Base-by-base conservation (phyloP, 2,329 filamentous ascomycete species). In the Trichoderma harzianum region DNA sequence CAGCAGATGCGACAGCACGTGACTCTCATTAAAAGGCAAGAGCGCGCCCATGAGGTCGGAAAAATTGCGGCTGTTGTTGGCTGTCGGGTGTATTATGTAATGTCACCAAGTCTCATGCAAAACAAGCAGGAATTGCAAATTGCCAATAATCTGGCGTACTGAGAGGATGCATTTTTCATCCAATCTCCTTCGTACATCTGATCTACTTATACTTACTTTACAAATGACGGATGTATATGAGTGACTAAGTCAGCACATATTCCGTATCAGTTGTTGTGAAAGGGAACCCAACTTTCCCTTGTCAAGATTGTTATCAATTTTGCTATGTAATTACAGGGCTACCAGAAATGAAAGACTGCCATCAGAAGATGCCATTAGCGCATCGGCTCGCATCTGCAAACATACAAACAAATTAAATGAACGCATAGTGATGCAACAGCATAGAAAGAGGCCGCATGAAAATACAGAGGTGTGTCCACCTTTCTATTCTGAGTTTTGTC, bases 1-100 rank as follows among this genome's bases (percentile, higher is more conserved):
- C 77, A 81, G 74, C 79, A 30, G 55, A 73, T 75, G 73, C 75
- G 74, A 65, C 26, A 16, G 39, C 74, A 75, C 74, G 75, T 76
- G 75, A 74, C 14, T 28, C 39, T 53, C 43, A 63, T 70, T 55
- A 67, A 67, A 67, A 43, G 21, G 47, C 57, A 34, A 21, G 30
- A 60, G 32, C 65, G 65, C 32, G 53, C 24, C 32, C 32, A 12
- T 26, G 34, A 28, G 26, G 8, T 18, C 32, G 51, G 65, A 21
- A 32, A 68, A 68, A 12, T 0, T 47, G 53, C 65, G 65, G 53
- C 36, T 24, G 21, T 30, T 36, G 5, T 34, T 12, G 47, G 47
- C n/a, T 21, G n/a, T 51, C 10, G 18, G n/a, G 30, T 16, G 30
- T 14, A 34, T 60, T 60, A 60, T 7, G 57, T 60, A 60, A 60